A percentile compares a stretch with the other conserved stretches of the same genome.
Evolutionary conservation across 164 flowering plant species (phyloP).

Genomic region (Paratinospora sagittata): DNA sequence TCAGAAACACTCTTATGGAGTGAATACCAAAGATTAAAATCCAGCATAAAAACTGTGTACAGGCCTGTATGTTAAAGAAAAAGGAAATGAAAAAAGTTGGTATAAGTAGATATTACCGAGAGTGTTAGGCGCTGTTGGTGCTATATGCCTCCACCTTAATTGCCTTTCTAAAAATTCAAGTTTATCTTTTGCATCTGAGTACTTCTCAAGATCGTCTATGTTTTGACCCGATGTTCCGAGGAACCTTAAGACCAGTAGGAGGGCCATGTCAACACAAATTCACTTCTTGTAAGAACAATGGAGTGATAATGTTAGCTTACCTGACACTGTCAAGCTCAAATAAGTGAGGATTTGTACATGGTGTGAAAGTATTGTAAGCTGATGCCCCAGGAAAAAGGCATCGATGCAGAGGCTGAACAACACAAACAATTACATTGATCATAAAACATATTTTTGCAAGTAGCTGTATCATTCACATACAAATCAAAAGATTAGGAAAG

Average conservation of each 20-base stretch:
- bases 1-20: not conserved
- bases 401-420: conserved; percentile 70
- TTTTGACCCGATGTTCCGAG: conserved; percentile 97
- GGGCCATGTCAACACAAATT: not conserved
- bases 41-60: not conserved
- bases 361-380: conserved; percentile 69
- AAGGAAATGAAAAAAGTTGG: not conserved
- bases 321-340: conserved; percentile 72
- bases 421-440: conserved; percentile 7
- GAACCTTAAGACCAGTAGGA: conserved; percentile 43
- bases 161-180: conserved; percentile 93
- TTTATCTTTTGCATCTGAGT: conserved; percentile 65
- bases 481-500: conserved; percentile 7
- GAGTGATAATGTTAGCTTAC: conserved; percentile 29
- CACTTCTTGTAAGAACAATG: conserved; percentile 1
- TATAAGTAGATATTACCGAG: conserved; percentile 50
- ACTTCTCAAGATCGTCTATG: conserved; percentile 80
- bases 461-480: not conserved
- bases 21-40: not conserved
- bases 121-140: conserved; percentile 95
- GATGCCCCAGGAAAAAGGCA: conserved; percentile 92
- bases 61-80: not conserved
- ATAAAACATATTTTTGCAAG: not conserved
- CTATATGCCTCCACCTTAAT: conserved; percentile 91
- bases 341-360: conserved; percentile 88